Conservation (phyloP, 2,329 filamentous ascomycete species). For the Fusarium sp. region DNA sequence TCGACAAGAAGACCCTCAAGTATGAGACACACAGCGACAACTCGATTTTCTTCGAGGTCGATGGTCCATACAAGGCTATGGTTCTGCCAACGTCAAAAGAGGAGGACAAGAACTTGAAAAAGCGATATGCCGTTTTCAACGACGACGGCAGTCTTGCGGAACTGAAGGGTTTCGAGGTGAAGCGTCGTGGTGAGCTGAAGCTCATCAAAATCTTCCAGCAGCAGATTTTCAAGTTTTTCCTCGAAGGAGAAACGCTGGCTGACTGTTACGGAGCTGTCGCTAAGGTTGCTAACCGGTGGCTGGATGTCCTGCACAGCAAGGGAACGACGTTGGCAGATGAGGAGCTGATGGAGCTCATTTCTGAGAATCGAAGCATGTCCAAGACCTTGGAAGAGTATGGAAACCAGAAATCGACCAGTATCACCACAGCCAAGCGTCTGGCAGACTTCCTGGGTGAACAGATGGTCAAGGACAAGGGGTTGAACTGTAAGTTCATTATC, state of each 20-base stretch:
- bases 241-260: conserved; percentile 87
- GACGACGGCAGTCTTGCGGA: conserved; percentile 96
- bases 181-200: conserved; percentile 96
- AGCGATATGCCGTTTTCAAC: conserved; percentile 98
- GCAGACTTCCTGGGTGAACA: conserved; percentile 97
- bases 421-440: conserved; percentile 94
- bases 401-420: conserved; percentile 96
- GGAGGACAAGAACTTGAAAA: conserved; percentile 99
- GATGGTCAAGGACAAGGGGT: conserved; percentile 98
- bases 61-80: conserved; percentile 98
- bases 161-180: conserved; percentile 97
- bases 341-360: conserved; percentile 99
- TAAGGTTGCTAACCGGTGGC: conserved; percentile 94
- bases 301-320: conserved; percentile 92
- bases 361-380: conserved; percentile 97
- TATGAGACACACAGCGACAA: conserved; percentile 99
- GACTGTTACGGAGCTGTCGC: conserved; percentile 94
- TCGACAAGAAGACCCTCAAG: conserved; percentile 82
- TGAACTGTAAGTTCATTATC: conserved; percentile 99
- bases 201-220: conserved; percentile 99
- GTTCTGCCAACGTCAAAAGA: conserved; percentile 97
- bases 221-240: conserved; percentile 99
- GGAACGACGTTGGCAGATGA: conserved; percentile 93
- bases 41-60: conserved; percentile 99
- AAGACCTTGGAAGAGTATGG: conserved; percentile 98